phyloP scores from a whole-genome alignment of 2,329 filamentous ascomycete genomes.

The Talaromyces pinophilus region DNA sequence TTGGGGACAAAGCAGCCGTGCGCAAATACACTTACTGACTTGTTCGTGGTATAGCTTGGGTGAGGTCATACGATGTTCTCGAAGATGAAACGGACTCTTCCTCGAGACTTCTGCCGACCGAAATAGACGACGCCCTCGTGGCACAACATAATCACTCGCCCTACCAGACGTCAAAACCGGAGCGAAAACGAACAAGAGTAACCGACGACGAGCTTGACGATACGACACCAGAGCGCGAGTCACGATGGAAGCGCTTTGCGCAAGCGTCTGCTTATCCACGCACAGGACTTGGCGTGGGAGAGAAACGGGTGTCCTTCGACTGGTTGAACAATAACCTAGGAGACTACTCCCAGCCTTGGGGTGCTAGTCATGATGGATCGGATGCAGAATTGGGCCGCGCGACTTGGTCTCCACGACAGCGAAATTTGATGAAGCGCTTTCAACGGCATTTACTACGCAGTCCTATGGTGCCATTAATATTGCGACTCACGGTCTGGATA shows the following conservation, averaged over 20 bases:
- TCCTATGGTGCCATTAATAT: conserved; percentile 79
- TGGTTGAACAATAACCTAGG: conserved; percentile 49
- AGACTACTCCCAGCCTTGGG: conserved; percentile 55
- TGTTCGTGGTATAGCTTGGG: conserved; percentile 41
- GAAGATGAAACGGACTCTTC: conserved; percentile 42
- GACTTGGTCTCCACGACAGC: conserved; percentile 53
- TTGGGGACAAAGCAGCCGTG: background rate
- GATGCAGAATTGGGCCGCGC: conserved; percentile 50
- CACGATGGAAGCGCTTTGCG: conserved; percentile 51
- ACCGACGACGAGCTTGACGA: conserved; percentile 19
- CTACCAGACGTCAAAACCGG: conserved; percentile 32
- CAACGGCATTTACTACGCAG: conserved; percentile 73
- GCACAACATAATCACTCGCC: conserved; percentile 51
- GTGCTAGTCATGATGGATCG: conserved; percentile 47
- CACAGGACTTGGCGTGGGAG: conserved; percentile 34
- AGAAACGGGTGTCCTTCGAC: conserved; percentile 47
- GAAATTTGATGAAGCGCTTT: conserved; percentile 60
- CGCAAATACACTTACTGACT: background rate
- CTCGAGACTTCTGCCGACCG: conserved; percentile 39
- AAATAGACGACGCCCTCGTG: conserved; percentile 44
- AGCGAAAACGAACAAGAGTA: conserved; percentile 21
- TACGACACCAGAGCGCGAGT: conserved; percentile 36
- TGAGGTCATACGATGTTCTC: conserved; percentile 42
- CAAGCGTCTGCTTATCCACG: conserved; percentile 46
- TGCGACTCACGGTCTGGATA: conserved; percentile 77